Percentiles rank a stretch among this genome's conserved stretches.
phyloP scores from a whole-genome alignment of 495 filamentous ascomycete species.

The Neurospora sp. region DNA sequence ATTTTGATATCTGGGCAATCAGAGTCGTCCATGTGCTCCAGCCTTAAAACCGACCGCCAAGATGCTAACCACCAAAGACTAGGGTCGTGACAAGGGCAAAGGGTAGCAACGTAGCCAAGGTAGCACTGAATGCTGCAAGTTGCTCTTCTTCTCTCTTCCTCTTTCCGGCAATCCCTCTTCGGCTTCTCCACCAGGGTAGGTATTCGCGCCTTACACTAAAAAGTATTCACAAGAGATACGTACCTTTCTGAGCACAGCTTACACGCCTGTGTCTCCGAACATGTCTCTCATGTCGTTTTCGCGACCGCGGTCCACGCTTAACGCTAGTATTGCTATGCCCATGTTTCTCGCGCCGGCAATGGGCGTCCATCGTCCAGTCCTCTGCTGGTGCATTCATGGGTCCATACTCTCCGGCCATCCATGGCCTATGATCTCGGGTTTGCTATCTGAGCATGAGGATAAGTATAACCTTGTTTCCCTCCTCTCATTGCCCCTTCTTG shows the following conservation, averaged over 20 bases:
- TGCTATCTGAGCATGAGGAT: conserved; percentile 20
- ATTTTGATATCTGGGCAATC: conserved; percentile 19
- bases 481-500: conserved; percentile 24
- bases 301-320: conserved; percentile 11
- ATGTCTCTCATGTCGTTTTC: conserved; percentile 1
- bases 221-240: background rate
- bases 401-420: conserved; percentile 24
- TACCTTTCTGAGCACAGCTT: background rate
- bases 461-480: conserved; percentile 24
- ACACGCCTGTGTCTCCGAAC: conserved; percentile 3
- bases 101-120: conserved; percentile 12
- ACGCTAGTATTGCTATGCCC: conserved; percentile 7
- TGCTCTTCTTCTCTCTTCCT: conserved; percentile 1
- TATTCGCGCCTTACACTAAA: background rate
- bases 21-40: conserved; percentile 14
- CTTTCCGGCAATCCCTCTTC: background rate
- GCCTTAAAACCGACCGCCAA: conserved; percentile 5
- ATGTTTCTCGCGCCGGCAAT: conserved; percentile 14
- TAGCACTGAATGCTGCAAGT: background rate
- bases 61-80: background rate
- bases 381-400: conserved; percentile 24
- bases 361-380: conserved; percentile 9
- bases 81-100: conserved; percentile 1
- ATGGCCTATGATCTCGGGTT: conserved; percentile 24
- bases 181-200: background rate